Conservation (phyloP, 306 rosid genomes). For the Oxytropis ochrocephala region DNA sequence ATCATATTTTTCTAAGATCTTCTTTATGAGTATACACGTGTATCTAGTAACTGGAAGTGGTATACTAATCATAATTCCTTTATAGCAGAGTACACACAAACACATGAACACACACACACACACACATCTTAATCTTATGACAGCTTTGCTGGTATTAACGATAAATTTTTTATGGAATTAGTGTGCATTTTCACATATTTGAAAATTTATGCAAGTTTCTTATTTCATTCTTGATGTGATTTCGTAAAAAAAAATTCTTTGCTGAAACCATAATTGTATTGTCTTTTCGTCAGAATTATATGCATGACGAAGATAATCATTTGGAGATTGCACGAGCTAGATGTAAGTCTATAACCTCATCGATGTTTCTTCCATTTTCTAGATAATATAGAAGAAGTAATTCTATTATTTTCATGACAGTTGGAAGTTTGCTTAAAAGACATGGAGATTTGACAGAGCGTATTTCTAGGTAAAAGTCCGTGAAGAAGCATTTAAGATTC, state of each 20-base stretch:
- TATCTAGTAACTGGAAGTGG: not conserved
- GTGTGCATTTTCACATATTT: not conserved
- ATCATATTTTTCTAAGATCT: not conserved
- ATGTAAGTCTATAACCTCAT: constrained; percentile 43
- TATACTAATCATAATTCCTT: not conserved
- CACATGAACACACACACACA: not conserved
- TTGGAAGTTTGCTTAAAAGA: constrained; percentile 67
- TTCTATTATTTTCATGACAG: constrained; percentile 43
- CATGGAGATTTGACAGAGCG: constrained; percentile 82
- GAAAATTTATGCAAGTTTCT: not conserved
- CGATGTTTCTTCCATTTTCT: not conserved
- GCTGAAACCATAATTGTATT: not conserved
- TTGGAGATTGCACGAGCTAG: constrained; percentile 75
- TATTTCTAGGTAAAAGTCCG: constrained; percentile 57
- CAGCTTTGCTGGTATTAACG: not conserved
- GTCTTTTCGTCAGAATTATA: constrained; percentile 44
- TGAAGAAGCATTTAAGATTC: not conserved
- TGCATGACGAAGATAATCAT: constrained; percentile 67
- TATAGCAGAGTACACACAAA: not conserved
- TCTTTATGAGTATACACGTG: not conserved
- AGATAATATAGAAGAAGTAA: constrained; percentile 5
- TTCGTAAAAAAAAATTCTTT: not conserved
- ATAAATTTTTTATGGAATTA: not conserved
- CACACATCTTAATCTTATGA: not conserved
- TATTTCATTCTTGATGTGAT: not conserved